Conservation (phyloP, 108 stramenopile genomes). For the Skeletonema grethae region DNA sequence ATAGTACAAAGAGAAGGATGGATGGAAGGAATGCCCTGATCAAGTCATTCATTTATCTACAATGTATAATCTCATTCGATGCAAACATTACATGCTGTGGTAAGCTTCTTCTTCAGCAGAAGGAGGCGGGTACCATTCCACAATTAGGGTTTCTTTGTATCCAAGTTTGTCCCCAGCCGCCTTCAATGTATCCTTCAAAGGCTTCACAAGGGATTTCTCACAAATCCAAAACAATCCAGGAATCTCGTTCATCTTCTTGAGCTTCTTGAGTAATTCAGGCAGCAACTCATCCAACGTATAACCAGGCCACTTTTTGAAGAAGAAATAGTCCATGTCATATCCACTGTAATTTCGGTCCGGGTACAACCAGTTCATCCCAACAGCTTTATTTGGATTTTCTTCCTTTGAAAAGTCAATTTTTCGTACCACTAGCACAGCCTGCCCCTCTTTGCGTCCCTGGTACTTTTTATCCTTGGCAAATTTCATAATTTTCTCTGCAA, state of each 20-base stretch:
- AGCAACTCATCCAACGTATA: constrained; percentile 25
- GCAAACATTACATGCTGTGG: not conserved
- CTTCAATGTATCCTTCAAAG: constrained; percentile 8
- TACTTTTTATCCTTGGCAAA: constrained; percentile 10
- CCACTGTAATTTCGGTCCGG: not conserved
- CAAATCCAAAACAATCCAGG: constrained; percentile 14
- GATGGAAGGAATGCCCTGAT: no score
- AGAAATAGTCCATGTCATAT: not conserved
- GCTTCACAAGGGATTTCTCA: constrained; percentile 15
- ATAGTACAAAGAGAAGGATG: no score
- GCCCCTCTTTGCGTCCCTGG: not conserved
- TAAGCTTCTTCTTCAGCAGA: constrained; percentile 23
- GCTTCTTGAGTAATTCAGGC: constrained; percentile 3
- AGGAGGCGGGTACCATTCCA: constrained; percentile 32
- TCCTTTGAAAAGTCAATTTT: constrained; percentile 14
- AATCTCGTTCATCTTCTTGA: not conserved
- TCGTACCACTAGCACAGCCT: constrained; percentile 6
- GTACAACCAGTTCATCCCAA: constrained; percentile 15
- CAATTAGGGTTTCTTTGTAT: constrained; percentile 2
- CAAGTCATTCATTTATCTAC: no score
- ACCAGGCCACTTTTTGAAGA: constrained; percentile 11
- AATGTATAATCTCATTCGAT: not conserved
- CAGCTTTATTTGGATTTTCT: constrained; percentile 6
- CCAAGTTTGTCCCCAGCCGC: constrained; percentile 2
- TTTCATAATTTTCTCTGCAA: constrained; percentile 13